These are phyloP conservation scores for Lactarius sp. DNA, from an alignment of 768 basidiomycete species.

Conservation along the genomic window DNA sequence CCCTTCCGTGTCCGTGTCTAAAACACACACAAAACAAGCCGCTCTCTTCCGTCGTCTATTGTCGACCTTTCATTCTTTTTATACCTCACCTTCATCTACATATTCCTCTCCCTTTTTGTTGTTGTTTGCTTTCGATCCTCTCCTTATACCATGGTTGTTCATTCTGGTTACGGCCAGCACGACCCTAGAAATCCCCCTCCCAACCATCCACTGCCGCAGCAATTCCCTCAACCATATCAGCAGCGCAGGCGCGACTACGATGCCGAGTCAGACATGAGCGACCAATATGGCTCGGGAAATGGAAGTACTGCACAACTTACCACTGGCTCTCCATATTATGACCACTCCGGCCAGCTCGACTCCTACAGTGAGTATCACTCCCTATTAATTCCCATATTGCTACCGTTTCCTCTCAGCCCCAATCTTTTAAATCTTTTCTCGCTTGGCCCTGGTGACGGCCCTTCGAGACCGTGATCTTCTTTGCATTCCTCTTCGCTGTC, in stretches of 20 bases:
- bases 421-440: background rate
- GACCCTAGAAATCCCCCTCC: conserved; percentile 34
- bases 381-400: background rate
- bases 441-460: background rate
- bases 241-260: conserved; percentile 27
- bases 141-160: conserved; percentile 32
- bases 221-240: conserved; percentile 22
- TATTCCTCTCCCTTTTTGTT: conserved; percentile 9
- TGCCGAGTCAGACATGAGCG: conserved; percentile 26
- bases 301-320: conserved; percentile 25
- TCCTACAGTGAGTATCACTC: conserved; percentile 23
- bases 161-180: conserved; percentile 33
- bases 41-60: conserved; percentile 1
- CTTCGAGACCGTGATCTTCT: too few relatives aligned
- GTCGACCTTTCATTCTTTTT: conserved; percentile 22
- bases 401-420: background rate
- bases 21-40: background rate
- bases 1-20: background rate
- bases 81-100: background rate
- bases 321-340: conserved; percentile 7
- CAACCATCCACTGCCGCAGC: conserved; percentile 27
- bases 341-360: conserved; percentile 25
- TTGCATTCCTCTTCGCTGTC: background rate
- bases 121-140: conserved; percentile 3
- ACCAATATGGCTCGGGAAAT: conserved; percentile 25